phyloP scores from a whole-genome alignment of 257 asterid genomes.

The Verbascum thapsus region DNA sequence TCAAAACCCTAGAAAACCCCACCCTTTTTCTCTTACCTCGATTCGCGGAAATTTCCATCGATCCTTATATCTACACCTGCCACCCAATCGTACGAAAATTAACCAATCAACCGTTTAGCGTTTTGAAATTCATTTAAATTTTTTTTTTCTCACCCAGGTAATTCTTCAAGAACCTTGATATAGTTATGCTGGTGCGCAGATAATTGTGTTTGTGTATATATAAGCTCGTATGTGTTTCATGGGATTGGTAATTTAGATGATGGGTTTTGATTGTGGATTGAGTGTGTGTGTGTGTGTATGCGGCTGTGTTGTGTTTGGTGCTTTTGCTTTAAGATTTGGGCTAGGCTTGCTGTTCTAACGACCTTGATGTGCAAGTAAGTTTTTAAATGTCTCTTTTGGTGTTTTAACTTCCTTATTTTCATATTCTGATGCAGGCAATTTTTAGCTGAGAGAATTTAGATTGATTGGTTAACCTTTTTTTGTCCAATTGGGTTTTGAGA shows the following conservation, averaged over 20 bases:
- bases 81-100: slow-evolving; percentile 15
- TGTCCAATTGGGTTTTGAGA: slow-evolving; percentile 15
- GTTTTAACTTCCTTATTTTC: slow-evolving; percentile 13
- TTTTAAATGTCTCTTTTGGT: slow-evolving; percentile 6
- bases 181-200: neutral
- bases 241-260: neutral
- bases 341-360: slow-evolving; percentile 44
- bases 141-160: slow-evolving; percentile 29
- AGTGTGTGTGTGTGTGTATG: slow-evolving; percentile 30
- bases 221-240: neutral
- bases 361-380: slow-evolving; percentile 47
- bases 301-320: slow-evolving; percentile 36
- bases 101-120: slow-evolving; percentile 27
- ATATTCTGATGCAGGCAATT: slow-evolving; percentile 35
- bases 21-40: slow-evolving; percentile 29
- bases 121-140: slow-evolving; percentile 5
- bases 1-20: slow-evolving; percentile 54
- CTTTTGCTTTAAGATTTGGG: slow-evolving; percentile 63
- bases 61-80: slow-evolving; percentile 16
- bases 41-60: slow-evolving; percentile 22
- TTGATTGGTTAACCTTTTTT: slow-evolving; percentile 25
- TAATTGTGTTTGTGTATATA: neutral
- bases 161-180: slow-evolving; percentile 21
- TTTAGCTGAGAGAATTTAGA: slow-evolving; percentile 27
- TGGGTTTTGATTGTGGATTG: slow-evolving; percentile 18